Percentiles rank a stretch among this genome's conserved stretches.
Evolutionary conservation across 106 monocot genomes (phyloP).

Genomic region (Amphibolis antarctica): DNA sequence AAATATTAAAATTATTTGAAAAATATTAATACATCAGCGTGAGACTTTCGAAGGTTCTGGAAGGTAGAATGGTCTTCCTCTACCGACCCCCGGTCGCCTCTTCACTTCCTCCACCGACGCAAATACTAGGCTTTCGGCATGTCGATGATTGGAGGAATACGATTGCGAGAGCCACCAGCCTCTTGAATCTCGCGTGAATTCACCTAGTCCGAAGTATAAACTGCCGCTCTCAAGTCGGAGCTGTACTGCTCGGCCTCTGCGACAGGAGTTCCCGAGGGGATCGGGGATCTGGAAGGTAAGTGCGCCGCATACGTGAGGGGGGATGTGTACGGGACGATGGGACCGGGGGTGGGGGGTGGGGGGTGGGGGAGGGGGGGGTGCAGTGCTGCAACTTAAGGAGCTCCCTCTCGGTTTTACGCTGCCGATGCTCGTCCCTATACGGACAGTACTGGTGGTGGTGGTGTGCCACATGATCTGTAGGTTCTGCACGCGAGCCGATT

Average conservation of each 20-base stretch:
- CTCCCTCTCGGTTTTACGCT: conserved; percentile 42
- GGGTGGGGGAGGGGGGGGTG: too few relatives aligned
- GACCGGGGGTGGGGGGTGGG: too few relatives aligned
- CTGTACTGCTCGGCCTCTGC: conserved; percentile 8
- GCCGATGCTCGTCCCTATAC: conserved; percentile 58
- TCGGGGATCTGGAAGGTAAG: conserved; percentile 46
- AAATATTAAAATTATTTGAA: too few relatives aligned
- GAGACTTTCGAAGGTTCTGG: too few relatives aligned
- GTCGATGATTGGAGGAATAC: conserved; percentile 5
- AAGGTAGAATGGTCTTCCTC: too few relatives aligned
- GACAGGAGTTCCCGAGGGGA: conserved; percentile 5
- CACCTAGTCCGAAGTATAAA: conserved; percentile 1
- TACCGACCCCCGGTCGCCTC: too few relatives aligned
- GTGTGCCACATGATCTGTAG: conserved; percentile 67
- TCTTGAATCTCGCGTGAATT: neutral
- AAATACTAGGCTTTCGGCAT: too few relatives aligned
- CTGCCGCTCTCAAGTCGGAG: conserved; percentile 20
- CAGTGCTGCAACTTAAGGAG: conserved; percentile 45
- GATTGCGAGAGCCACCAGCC: neutral
- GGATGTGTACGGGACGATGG: conserved; percentile 60
- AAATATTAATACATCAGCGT: too few relatives aligned
- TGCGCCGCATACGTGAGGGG: conserved; percentile 59
- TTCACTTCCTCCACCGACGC: too few relatives aligned
- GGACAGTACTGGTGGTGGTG: conserved; percentile 45
- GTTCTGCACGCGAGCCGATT: conserved; percentile 59